phyloP scores from a whole-genome alignment of 208 protist genomes.

The Trypanosoma congolense region DNA sequence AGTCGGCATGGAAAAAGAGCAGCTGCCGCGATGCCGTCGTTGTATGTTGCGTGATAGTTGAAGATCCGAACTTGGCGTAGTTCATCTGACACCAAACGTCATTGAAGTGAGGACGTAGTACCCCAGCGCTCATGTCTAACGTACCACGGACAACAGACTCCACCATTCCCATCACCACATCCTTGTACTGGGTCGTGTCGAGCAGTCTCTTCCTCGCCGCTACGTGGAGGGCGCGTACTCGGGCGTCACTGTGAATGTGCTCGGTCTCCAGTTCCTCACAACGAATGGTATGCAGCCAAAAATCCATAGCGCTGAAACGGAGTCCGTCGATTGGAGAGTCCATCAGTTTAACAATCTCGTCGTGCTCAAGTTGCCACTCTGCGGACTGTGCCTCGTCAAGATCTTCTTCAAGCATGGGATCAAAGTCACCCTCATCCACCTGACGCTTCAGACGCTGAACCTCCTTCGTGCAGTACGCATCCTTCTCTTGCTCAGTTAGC shows the following conservation, averaged over 20 bases:
- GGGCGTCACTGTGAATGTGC: slow-evolving; percentile 60
- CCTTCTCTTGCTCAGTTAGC: slow-evolving; percentile 29
- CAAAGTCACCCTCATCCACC: slow-evolving; percentile 58
- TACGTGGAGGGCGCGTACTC: slow-evolving; percentile 41
- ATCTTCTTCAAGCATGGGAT: slow-evolving; percentile 51
- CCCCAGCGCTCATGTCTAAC: slow-evolving; percentile 53
- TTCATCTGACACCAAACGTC: slow-evolving; percentile 66
- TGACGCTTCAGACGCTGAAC: slow-evolving; percentile 43
- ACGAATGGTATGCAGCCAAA: slow-evolving; percentile 74
- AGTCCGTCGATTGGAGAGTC: slow-evolving; percentile 30
- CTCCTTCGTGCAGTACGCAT: slow-evolving; percentile 42
- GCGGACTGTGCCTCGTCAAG: slow-evolving; percentile 33
- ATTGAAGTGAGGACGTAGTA: slow-evolving; percentile 60
- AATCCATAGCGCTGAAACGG: slow-evolving; percentile 55
- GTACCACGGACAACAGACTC: slow-evolving; percentile 43
- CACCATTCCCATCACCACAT: slow-evolving; percentile 40
- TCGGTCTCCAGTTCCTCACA: slow-evolving; percentile 73
- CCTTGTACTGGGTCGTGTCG: slow-evolving; percentile 28
- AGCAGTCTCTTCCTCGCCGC: slow-evolving; percentile 55
- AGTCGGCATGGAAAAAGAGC: slow-evolving; percentile 65
- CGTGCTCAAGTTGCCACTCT: slow-evolving; percentile 73
- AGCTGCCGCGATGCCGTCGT: slow-evolving; percentile 64
- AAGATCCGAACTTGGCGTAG: slow-evolving; percentile 80
- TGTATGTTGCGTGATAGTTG: slow-evolving; percentile 72
- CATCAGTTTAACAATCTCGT: slow-evolving; percentile 41